These are phyloP conservation scores for Daldinia bambusicola DNA, from an alignment of 495 filamentous ascomycete species.

Conservation along the genomic window DNA sequence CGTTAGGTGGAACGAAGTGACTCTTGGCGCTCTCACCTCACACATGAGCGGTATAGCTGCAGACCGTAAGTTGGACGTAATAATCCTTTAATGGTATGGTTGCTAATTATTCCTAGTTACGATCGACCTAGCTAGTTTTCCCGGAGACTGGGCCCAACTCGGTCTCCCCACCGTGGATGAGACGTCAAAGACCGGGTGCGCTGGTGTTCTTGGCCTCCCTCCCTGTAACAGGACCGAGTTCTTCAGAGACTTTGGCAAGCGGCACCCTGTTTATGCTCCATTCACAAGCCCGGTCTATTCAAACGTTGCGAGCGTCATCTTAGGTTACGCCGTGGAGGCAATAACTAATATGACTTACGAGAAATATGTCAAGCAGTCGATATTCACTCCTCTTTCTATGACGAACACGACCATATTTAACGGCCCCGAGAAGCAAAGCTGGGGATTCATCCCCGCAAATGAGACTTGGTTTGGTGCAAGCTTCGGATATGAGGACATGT, in stretches of 20 bases:
- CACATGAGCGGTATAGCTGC: conserved; percentile 52
- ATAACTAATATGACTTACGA: conserved; percentile 50
- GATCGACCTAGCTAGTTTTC: conserved; percentile 44
- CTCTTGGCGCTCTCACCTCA: conserved; percentile 51
- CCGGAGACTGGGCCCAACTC: conserved; percentile 43
- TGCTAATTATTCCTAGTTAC: conserved; percentile 39
- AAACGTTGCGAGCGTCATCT: conserved; percentile 53
- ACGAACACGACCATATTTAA: conserved; percentile 51
- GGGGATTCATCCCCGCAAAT: conserved; percentile 54
- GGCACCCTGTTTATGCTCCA: conserved; percentile 51
- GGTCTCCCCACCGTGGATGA: conserved; percentile 46
- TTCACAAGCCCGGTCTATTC: conserved; percentile 55
- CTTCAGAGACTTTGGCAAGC: conserved; percentile 50
- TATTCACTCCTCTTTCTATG: conserved; percentile 57
- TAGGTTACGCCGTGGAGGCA: conserved; percentile 52
- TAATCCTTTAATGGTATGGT: neutral
- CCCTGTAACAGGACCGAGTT: conserved; percentile 49
- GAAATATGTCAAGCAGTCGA: conserved; percentile 43
- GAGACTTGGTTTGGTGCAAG: conserved; percentile 55
- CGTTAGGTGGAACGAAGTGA: conserved; percentile 53
- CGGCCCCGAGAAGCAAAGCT: conserved; percentile 46
- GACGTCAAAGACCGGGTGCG: conserved; percentile 46
- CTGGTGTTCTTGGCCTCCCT: conserved; percentile 46
- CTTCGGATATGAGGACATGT: conserved; percentile 60
- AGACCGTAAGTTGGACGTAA: conserved; percentile 45